A percentile compares a stretch with the other conserved stretches of the same genome.
Evolutionary conservation across 495 filamentous ascomycete genomes (phyloP).

Genomic region (Hyphodiscus hymeniophilus): DNA sequence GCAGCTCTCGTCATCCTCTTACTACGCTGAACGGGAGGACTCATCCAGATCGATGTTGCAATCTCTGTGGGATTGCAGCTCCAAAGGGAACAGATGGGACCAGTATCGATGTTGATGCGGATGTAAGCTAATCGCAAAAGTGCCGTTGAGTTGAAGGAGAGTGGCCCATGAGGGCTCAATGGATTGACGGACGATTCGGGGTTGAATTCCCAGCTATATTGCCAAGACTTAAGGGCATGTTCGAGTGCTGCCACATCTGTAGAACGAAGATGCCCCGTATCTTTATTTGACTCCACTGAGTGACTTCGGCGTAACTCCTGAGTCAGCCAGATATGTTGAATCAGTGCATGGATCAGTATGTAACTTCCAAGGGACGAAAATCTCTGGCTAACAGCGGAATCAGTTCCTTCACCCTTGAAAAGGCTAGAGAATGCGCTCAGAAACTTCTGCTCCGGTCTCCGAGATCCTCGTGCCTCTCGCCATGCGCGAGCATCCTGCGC

Average conservation of each 20-base stretch:
- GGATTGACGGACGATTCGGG: slow-evolving; percentile 45
- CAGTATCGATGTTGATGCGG: slow-evolving; percentile 55
- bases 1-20: too few species aligned
- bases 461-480: slow-evolving; percentile 38
- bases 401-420: too few species aligned
- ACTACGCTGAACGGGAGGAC: too few species aligned
- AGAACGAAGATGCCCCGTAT: slow-evolving; percentile 38
- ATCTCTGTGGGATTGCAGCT: too few species aligned
- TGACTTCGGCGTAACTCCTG: slow-evolving; percentile 58
- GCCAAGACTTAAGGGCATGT: slow-evolving; percentile 56
- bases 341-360: slow-evolving; percentile 57
- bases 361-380: too few species aligned
- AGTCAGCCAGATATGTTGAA: slow-evolving; percentile 60
- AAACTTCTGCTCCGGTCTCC: slow-evolving; percentile 32
- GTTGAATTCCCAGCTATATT: slow-evolving; percentile 49
- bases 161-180: slow-evolving; percentile 44
- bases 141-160: slow-evolving; percentile 61
- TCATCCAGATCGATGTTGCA: too few species aligned
- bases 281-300: slow-evolving; percentile 35
- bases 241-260: slow-evolving; percentile 48
- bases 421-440: slow-evolving; percentile 46
- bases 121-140: slow-evolving; percentile 59
- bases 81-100: slow-evolving; percentile 52
- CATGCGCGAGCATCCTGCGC: slow-evolving; percentile 40
- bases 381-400: too few species aligned